Percentiles rank a stretch among this genome's conserved stretches.
phyloP scores from a whole-genome alignment of 176 grass and related monocot species.

The Hsuehochloa calcarea region DNA sequence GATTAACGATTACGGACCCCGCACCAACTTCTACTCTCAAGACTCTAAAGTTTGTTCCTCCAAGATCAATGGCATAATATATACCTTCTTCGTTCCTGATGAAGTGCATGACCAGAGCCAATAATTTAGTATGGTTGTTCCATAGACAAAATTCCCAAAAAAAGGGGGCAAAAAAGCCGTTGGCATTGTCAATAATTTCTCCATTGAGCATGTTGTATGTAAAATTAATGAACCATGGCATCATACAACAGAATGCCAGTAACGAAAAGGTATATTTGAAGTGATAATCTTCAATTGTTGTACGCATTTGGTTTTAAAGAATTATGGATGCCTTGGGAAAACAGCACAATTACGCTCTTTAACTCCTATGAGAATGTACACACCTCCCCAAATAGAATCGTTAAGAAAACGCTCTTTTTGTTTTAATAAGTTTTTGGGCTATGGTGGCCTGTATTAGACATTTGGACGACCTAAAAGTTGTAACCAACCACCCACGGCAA shows the following conservation, averaged over 20 bases:
- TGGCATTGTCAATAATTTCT: background rate
- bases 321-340: background rate
- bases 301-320: background rate
- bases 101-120: background rate
- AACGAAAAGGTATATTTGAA: background rate
- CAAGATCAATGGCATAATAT: conserved; percentile 89
- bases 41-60: conserved; percentile 71
- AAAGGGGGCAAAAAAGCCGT: background rate
- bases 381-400: background rate
- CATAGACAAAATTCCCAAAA: background rate
- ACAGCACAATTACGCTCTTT: background rate
- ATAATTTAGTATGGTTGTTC: background rate
- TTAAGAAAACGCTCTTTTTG: background rate
- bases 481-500: background rate
- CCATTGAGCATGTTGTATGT: background rate
- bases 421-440: background rate
- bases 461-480: background rate
- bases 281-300: background rate
- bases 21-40: conserved; percentile 69
- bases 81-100: conserved; percentile 79
- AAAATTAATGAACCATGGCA: background rate
- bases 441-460: background rate
- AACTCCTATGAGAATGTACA: background rate
- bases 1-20: conserved; percentile 46
- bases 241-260: background rate